Percentiles rank a stretch among this genome's conserved stretches.
Evolutionary conservation across 495 filamentous ascomycete genomes (phyloP).

Genomic region (Stereocaulon alpinum): DNA sequence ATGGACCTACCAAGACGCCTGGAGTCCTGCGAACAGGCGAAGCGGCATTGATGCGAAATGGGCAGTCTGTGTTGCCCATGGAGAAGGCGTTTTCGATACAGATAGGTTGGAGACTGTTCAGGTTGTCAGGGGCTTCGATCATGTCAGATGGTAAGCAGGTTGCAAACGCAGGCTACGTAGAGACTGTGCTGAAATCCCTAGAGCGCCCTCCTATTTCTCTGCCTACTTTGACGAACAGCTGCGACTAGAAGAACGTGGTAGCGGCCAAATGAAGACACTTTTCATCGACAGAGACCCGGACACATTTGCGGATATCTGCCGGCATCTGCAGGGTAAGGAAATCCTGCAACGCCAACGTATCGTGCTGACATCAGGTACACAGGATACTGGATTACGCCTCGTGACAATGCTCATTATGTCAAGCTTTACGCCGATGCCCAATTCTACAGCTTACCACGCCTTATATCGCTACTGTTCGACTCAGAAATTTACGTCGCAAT

Average conservation of each 20-base stretch:
- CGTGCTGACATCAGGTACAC: not conserved
- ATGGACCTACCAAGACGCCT: slow-evolving; percentile 7
- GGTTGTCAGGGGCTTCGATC: slow-evolving; percentile 86
- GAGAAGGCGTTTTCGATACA: slow-evolving; percentile 86
- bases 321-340: slow-evolving; percentile 69
- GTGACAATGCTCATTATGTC: slow-evolving; percentile 76
- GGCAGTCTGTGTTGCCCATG: slow-evolving; percentile 32
- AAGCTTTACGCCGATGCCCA: slow-evolving; percentile 90
- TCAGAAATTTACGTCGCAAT: slow-evolving; percentile 87
- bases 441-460: slow-evolving; percentile 84
- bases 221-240: slow-evolving; percentile 86
- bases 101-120: slow-evolving; percentile 84
- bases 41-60: slow-evolving; percentile 7
- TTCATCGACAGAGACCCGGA: slow-evolving; percentile 93
- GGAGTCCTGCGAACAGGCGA: slow-evolving; percentile 18
- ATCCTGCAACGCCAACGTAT: too few species aligned
- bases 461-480: slow-evolving; percentile 90
- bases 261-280: slow-evolving; percentile 49
- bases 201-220: slow-evolving; percentile 97
- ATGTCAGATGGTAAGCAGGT: slow-evolving; percentile 71
- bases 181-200: slow-evolving; percentile 39
- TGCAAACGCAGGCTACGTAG: not conserved
- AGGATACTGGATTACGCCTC: slow-evolving; percentile 81
- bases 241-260: slow-evolving; percentile 46
- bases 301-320: slow-evolving; percentile 80